A percentile compares a stretch with the other conserved stretches of the same genome.
Conservation (phyloP, 371 early-diverging fungal species). For the Syncephalastrum sp. region DNA sequence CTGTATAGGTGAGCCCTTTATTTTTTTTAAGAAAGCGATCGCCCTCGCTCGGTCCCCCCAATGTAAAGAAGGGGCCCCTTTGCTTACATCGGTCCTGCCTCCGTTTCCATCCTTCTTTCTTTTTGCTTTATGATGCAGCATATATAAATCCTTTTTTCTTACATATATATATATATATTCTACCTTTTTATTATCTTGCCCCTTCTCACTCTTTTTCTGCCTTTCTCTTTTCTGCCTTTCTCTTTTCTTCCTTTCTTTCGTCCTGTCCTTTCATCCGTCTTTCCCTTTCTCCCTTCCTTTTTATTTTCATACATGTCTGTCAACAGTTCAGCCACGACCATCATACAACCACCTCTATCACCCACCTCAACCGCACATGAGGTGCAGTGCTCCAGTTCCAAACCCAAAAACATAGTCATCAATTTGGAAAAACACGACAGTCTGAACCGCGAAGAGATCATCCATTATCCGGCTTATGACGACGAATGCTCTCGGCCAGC, state of each 20-base stretch:
- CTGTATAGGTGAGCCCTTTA: no score
- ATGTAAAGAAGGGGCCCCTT: no score
- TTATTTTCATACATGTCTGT: neutral
- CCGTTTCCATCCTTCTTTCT: no score
- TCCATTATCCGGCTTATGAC: conserved; percentile 12
- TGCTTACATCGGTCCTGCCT: no score
- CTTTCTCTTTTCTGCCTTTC: no score
- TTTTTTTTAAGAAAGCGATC: no score
- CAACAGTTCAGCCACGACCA: neutral
- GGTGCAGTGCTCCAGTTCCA: no score
- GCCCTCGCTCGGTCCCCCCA: no score
- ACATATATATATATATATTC: conserved; percentile 1
- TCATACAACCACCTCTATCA: conserved; percentile 6
- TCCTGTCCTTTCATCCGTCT: neutral
- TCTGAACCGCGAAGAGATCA: conserved; percentile 16
- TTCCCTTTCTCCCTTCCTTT: conserved; percentile 2
- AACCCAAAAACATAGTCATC: conserved; percentile 5
- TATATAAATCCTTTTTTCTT: no score
- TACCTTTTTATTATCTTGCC: conserved; percentile 4
- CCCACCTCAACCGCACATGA: conserved; percentile 6
- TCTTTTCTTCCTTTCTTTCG: neutral
- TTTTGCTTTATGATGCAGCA: no score
- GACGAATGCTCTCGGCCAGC: conserved; percentile 2
- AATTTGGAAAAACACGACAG: conserved; percentile 13
- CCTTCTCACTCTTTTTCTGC: conserved; percentile 2